Evolutionary conservation across 768 basidiomycete genomes (phyloP).

Genomic region (Austroboletus festivus): DNA sequence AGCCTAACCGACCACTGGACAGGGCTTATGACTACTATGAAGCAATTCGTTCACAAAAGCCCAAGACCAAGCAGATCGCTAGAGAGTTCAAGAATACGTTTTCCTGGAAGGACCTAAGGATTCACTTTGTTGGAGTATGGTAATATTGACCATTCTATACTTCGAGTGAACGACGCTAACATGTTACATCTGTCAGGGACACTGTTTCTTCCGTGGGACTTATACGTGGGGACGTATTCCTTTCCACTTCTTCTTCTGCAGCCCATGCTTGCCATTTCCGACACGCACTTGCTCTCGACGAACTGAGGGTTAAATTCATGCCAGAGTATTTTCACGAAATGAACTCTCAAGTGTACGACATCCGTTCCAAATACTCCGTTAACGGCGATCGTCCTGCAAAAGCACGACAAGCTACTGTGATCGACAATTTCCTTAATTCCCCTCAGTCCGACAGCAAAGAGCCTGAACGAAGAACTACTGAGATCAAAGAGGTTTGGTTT

Average conservation of each 20-base stretch:
- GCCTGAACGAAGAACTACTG: not conserved
- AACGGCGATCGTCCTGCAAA: not conserved
- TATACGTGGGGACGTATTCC: conserved; percentile 40
- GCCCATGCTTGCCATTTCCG: conserved; percentile 56
- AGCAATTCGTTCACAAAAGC: conserved; percentile 15
- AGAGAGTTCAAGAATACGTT: conserved; percentile 44
- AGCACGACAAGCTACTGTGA: not conserved
- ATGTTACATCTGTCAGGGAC: conserved; percentile 43
- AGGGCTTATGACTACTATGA: conserved; percentile 22
- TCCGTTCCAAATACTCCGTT: conserved; percentile 8
- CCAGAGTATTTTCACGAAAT: conserved; percentile 36
- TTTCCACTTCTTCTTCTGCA: conserved; percentile 59
- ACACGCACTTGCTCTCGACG: conserved; percentile 65
- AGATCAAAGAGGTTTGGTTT: conserved; percentile 69
- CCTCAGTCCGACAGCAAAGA: not conserved
- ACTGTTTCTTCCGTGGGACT: conserved; percentile 64
- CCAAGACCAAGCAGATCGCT: conserved; percentile 17
- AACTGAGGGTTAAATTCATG: conserved; percentile 58
- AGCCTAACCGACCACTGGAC: not conserved
- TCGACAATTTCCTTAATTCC: not conserved
- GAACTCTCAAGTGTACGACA: conserved; percentile 19
- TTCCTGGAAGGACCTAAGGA: conserved; percentile 38
- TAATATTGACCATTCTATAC: conserved; percentile 19
- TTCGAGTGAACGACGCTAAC: not conserved
- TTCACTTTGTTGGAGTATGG: conserved; percentile 56